phyloP scores from a whole-genome alignment of 1,139 yeast genomes.

The Geotrichum candidum region DNA sequence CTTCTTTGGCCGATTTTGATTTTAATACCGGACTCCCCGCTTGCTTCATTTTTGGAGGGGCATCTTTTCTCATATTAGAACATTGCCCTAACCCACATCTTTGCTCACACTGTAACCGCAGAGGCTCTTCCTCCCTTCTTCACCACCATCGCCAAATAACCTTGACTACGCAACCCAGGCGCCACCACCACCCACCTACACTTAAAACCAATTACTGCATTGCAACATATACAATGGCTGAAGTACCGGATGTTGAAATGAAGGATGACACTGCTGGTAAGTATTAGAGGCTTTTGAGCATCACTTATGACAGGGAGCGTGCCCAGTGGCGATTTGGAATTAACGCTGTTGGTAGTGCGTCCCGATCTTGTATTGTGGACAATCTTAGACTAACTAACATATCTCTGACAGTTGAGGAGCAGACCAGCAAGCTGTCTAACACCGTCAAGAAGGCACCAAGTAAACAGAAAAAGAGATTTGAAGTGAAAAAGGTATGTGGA shows the following conservation, averaged over 20 bases:
- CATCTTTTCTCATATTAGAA: too few relatives aligned
- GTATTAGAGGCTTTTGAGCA: constrained; percentile 14
- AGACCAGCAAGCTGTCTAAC: constrained; percentile 8
- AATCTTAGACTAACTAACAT: neutral
- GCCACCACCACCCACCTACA: neutral
- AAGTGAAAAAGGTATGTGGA: constrained; percentile 49
- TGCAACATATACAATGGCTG: constrained; percentile 14
- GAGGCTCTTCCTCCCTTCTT: neutral
- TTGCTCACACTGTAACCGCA: neutral
- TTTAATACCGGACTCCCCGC: too few relatives aligned
- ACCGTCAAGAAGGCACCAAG: constrained; percentile 13
- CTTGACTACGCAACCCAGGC: neutral
- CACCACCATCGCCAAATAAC: neutral
- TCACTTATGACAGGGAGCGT: neutral
- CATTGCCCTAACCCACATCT: neutral
- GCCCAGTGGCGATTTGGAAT: neutral
- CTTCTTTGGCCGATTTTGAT: too few relatives aligned
- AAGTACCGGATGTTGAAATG: constrained; percentile 15
- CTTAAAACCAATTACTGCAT: constrained; percentile 1
- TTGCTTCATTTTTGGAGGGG: too few relatives aligned
- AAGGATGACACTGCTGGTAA: constrained; percentile 21
- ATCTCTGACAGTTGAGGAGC: neutral
- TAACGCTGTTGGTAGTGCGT: neutral
- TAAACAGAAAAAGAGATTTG: constrained; percentile 50
- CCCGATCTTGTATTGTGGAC: neutral